Conservation (phyloP, 805 yeast genomes). For the Limtongia smithiae region DNA sequence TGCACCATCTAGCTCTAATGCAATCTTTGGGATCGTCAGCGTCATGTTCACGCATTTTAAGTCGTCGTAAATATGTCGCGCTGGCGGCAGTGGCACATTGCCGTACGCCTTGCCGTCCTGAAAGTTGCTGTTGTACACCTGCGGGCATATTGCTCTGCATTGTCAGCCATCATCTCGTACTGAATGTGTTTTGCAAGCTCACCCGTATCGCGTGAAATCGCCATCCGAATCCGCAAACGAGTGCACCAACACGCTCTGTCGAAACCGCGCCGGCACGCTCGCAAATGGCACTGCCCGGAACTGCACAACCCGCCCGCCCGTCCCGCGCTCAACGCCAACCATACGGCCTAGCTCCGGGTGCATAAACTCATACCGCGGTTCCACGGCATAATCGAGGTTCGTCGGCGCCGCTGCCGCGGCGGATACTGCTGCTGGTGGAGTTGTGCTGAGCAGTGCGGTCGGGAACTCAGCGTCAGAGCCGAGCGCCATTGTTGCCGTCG, state of each 20-base stretch:
- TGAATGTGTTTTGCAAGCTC: background rate
- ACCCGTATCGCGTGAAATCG: constrained; percentile 17
- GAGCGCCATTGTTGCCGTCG: too few species aligned
- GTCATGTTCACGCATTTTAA: constrained; percentile 18
- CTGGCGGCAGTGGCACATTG: constrained; percentile 9
- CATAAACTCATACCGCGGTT: constrained; percentile 40
- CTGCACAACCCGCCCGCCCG: constrained; percentile 10
- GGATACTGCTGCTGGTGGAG: too few species aligned
- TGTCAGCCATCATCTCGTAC: background rate
- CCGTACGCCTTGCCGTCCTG: constrained; percentile 16
- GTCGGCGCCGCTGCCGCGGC: constrained; percentile 40
- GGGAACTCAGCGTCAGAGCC: too few species aligned
- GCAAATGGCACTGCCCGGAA: constrained; percentile 17
- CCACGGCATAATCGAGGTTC: constrained; percentile 49
- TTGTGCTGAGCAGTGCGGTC: too few species aligned
- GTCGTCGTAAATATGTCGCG: constrained; percentile 9
- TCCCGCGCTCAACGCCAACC: constrained; percentile 8
- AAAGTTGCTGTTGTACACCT: constrained; percentile 9
- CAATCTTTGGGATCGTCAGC: constrained; percentile 5
- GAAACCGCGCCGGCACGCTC: constrained; percentile 8
- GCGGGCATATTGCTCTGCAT: constrained; percentile 10
- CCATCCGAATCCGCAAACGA: background rate
- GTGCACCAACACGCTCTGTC: constrained; percentile 11
- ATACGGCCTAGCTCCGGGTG: constrained; percentile 14
- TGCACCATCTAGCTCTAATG: background rate